Evolutionary conservation across 2,329 filamentous ascomycete genomes (phyloP).

Genomic region (Teratosphaeria nubilosa): DNA sequence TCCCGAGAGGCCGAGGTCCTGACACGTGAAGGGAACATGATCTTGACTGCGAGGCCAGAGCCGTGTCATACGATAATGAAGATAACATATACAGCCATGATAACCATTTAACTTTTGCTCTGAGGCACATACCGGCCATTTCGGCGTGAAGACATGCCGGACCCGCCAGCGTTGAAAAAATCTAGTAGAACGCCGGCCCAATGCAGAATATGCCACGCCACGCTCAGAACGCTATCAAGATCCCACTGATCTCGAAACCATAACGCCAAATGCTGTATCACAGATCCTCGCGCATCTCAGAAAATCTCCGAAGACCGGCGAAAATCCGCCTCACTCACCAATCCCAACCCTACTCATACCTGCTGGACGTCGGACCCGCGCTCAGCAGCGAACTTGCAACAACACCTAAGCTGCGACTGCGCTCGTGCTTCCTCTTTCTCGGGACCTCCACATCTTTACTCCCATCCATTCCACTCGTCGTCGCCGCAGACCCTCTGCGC

Average conservation of each 20-base stretch:
- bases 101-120: too few relatives aligned
- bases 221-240: constrained; percentile 4
- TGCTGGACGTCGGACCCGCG: constrained; percentile 3
- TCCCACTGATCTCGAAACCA: not conserved
- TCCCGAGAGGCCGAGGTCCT: too few relatives aligned
- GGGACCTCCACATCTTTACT: constrained; percentile 6
- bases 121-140: too few relatives aligned
- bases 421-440: constrained; percentile 11
- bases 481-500: not conserved
- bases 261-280: too few relatives aligned
- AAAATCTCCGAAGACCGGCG: not conserved
- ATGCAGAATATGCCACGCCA: not conserved
- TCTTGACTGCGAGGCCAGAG: too few relatives aligned
- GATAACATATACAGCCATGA: too few relatives aligned
- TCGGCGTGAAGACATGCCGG: too few relatives aligned
- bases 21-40: too few relatives aligned
- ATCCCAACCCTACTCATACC: not conserved
- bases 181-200: too few relatives aligned
- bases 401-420: constrained; percentile 15
- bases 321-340: not conserved
- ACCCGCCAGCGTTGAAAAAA: too few relatives aligned
- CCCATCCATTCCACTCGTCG: constrained; percentile 9
- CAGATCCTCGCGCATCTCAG: not conserved
- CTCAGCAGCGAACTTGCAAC: constrained; percentile 11
- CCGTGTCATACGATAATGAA: too few relatives aligned